These are phyloP conservation scores for Naganishia liquefaciens DNA, from an alignment of 1,284 basidiomycete species.

Conservation along the genomic window DNA sequence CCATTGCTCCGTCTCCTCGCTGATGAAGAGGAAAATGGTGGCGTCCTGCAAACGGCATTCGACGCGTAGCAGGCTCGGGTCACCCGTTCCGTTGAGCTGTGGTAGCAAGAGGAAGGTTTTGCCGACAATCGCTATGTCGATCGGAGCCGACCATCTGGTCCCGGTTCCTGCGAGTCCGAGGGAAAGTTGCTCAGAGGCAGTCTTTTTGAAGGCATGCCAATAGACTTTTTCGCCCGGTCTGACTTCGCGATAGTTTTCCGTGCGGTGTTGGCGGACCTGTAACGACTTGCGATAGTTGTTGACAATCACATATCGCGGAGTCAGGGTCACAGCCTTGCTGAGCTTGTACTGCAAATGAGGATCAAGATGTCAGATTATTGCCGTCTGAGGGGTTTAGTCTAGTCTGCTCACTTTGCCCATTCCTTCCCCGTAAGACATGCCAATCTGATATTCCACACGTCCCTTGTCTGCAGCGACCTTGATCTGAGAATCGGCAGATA, in stretches of 20 bases:
- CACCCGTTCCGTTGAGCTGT: constrained; percentile 56
- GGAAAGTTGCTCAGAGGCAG: constrained; percentile 68
- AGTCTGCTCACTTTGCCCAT: constrained; percentile 65
- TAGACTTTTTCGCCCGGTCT: constrained; percentile 69
- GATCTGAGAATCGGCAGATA: constrained; percentile 84
- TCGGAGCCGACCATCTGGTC: constrained; percentile 65
- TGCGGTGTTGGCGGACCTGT: constrained; percentile 81
- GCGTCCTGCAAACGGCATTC: constrained; percentile 85
- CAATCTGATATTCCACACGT: constrained; percentile 78
- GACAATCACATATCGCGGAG: constrained; percentile 87
- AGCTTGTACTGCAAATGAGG: constrained; percentile 70
- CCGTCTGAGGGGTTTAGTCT: neutral
- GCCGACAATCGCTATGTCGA: constrained; percentile 91
- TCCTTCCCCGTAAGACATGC: constrained; percentile 90
- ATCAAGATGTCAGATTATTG: neutral
- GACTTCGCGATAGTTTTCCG: constrained; percentile 57
- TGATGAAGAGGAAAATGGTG: constrained; percentile 82
- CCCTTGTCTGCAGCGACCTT: constrained; percentile 60
- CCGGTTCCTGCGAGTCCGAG: constrained; percentile 76
- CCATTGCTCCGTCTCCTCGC: constrained; percentile 70
- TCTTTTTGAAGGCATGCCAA: constrained; percentile 66
- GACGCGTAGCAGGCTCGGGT: constrained; percentile 66
- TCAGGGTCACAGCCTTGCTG: constrained; percentile 87
- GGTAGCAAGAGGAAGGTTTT: constrained; percentile 65
- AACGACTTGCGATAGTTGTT: constrained; percentile 74